Evolutionary conservation across 2,329 filamentous ascomycete species (phyloP).

Genomic region (Ustilaginoidea virens): DNA sequence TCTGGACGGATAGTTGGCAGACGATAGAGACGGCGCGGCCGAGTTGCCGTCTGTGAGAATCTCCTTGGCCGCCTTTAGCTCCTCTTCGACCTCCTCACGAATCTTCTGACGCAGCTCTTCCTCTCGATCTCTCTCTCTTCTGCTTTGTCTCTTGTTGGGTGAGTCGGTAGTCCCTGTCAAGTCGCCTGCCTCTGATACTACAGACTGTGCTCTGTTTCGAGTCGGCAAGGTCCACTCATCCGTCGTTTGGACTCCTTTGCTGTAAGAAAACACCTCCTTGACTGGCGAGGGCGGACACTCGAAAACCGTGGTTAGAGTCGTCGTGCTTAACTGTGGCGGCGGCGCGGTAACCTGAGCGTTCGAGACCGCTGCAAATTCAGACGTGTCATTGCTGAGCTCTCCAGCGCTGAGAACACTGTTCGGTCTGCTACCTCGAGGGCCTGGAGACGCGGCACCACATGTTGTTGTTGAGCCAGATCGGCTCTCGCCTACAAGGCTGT

Average conservation of each 20-base stretch:
- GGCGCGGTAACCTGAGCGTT: slow-evolving; percentile 23
- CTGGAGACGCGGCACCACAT: slow-evolving; percentile 49
- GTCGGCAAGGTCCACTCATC: slow-evolving; percentile 51
- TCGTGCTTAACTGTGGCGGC: slow-evolving; percentile 47
- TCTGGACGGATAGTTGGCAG: slow-evolving; percentile 57
- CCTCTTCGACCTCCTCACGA: slow-evolving; percentile 81
- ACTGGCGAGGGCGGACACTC: slow-evolving; percentile 64
- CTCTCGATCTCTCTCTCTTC: slow-evolving; percentile 66
- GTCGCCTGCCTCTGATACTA: slow-evolving; percentile 45
- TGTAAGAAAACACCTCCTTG: slow-evolving; percentile 86
- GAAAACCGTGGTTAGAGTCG: slow-evolving; percentile 60
- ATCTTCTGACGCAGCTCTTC: slow-evolving; percentile 80
- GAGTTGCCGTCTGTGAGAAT: slow-evolving; percentile 30
- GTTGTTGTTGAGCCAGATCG: slow-evolving; percentile 54
- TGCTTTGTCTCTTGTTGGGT: slow-evolving; percentile 59
- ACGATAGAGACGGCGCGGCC: slow-evolving; percentile 9
- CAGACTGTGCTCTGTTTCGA: slow-evolving; percentile 25
- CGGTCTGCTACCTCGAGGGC: slow-evolving; percentile 56
- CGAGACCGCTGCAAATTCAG: slow-evolving; percentile 38
- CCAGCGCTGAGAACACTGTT: slow-evolving; percentile 75
- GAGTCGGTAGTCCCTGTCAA: slow-evolving; percentile 37
- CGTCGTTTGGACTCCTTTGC: slow-evolving; percentile 86
- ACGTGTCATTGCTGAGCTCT: slow-evolving; percentile 63
- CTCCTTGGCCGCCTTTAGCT: slow-evolving; percentile 59
- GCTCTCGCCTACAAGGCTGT: slow-evolving; percentile 66